Evolutionary conservation across 208 protist species (phyloP).

Genomic region (Trypanosoma avium): DNA sequence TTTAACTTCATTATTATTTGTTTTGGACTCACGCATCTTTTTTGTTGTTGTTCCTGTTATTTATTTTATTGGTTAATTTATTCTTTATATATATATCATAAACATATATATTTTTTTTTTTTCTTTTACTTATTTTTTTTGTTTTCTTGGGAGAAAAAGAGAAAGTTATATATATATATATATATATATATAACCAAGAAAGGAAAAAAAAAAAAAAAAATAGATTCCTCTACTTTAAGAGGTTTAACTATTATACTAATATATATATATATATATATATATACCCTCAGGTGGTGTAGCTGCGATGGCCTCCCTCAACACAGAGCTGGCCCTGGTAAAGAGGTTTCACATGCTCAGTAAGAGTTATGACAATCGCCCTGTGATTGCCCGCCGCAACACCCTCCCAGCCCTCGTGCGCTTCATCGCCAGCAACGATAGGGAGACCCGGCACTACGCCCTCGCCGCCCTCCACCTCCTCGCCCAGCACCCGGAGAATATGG

Average conservation of each 20-base stretch:
- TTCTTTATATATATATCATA: no score
- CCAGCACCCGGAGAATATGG: constrained; percentile 85
- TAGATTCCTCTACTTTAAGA: no score
- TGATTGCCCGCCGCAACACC: constrained; percentile 81
- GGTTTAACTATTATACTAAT: no score
- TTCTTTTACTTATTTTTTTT: no score
- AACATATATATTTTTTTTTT: no score
- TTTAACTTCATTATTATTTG: no score
- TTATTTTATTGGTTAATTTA: no score
- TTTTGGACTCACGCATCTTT: no score
- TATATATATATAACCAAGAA: no score
- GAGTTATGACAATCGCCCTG: constrained; percentile 76
- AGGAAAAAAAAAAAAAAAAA: constrained; percentile 16
- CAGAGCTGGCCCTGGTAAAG: constrained; percentile 77
- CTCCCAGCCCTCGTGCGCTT: constrained; percentile 82
- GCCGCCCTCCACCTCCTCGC: constrained; percentile 74
- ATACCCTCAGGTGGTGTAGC: neutral
- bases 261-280: neutral
- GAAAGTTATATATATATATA: no score
- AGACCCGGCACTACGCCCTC: constrained; percentile 70
- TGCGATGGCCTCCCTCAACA: constrained; percentile 59
- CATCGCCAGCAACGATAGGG: constrained; percentile 72
- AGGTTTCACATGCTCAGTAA: constrained; percentile 71
- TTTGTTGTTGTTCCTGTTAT: no score
- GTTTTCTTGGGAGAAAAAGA: no score